These are phyloP conservation scores for Silene latifolia DNA, from an alignment of 148 eudicot species.

Conservation along the genomic window DNA sequence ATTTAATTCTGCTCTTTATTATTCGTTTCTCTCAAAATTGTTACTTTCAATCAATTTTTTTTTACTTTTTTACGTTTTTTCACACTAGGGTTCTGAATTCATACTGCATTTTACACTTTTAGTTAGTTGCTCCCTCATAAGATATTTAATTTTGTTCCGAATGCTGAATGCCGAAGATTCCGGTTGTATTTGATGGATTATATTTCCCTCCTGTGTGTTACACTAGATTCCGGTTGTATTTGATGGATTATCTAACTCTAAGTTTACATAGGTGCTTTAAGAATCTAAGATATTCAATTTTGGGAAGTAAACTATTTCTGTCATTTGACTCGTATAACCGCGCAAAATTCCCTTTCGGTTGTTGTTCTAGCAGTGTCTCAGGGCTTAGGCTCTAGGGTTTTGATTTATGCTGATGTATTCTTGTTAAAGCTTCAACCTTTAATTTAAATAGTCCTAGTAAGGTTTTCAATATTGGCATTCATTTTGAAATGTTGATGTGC, in stretches of 20 bases:
- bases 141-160: too few species aligned
- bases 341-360: not conserved
- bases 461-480: not conserved
- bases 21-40: not conserved
- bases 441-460: not conserved
- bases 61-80: too few species aligned
- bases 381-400: slow-evolving; percentile 10
- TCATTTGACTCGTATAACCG: not conserved
- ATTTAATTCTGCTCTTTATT: not conserved
- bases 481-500: not conserved
- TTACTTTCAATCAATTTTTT: not conserved
- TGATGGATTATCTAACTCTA: too few species aligned
- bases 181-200: too few species aligned
- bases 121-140: too few species aligned
- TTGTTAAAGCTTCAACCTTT: not conserved
- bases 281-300: not conserved
- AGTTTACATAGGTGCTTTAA: not conserved
- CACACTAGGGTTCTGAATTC: too few species aligned
- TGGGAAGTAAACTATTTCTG: not conserved
- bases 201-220: too few species aligned
- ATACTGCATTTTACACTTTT: too few species aligned
- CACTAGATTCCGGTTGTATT: too few species aligned
- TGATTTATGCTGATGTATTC: not conserved
- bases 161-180: not conserved
- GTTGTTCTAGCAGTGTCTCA: not conserved